Conservation (phyloP, 768 basidiomycete genomes). For the Lentinula aciculospora region DNA sequence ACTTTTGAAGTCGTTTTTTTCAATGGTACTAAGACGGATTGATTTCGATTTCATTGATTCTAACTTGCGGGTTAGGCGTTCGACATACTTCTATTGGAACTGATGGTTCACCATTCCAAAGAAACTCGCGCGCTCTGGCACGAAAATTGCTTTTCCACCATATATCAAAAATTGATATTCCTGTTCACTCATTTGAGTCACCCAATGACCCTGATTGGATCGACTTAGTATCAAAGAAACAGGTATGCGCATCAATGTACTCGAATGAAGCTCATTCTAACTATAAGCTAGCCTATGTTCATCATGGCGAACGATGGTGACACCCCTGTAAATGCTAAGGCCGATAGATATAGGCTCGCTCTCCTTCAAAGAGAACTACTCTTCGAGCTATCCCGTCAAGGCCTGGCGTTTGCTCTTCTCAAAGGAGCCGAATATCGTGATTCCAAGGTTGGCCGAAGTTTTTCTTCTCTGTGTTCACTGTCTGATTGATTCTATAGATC, state of each 20-base stretch:
- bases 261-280: not conserved
- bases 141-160: slow-evolving; percentile 47
- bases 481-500: slow-evolving; percentile 31
- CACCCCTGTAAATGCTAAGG: slow-evolving; percentile 9
- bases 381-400: slow-evolving; percentile 39
- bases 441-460: slow-evolving; percentile 40
- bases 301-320: slow-evolving; percentile 54
- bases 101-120: slow-evolving; percentile 50
- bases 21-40: not conserved
- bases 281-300: slow-evolving; percentile 55
- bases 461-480: not conserved
- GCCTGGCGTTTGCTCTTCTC: slow-evolving; percentile 46
- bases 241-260: slow-evolving; percentile 24
- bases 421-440: slow-evolving; percentile 55
- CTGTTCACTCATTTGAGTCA: slow-evolving; percentile 38
- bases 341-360: slow-evolving; percentile 19
- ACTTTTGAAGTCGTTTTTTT: not conserved
- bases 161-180: slow-evolving; percentile 23
- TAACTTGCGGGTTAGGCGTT: not conserved
- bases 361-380: slow-evolving; percentile 47
- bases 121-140: slow-evolving; percentile 58
- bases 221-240: slow-evolving; percentile 32
- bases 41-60: not conserved
- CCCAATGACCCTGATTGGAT: slow-evolving; percentile 45
- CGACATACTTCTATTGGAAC: not conserved